Evolutionary conservation across 1,284 basidiomycete species (phyloP).

Genomic region (Phenoliferia sp.): DNA sequence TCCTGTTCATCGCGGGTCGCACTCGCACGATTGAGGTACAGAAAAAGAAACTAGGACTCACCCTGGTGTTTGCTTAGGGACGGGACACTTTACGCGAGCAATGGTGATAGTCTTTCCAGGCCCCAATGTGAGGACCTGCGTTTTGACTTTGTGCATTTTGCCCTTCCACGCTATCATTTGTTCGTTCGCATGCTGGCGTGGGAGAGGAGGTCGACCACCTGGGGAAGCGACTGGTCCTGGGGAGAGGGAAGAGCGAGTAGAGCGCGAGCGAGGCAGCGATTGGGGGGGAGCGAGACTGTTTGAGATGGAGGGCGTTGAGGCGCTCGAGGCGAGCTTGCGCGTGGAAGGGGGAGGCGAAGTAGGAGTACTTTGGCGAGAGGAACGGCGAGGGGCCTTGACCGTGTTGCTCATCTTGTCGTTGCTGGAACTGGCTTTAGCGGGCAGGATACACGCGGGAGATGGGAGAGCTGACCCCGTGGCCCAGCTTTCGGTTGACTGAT

Average conservation of each 20-base stretch:
- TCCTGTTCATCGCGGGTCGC: no score
- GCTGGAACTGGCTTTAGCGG: no score
- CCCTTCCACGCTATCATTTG: constrained; percentile 22
- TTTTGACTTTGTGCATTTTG: constrained; percentile 35
- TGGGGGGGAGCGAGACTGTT: constrained; percentile 13
- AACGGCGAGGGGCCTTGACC: no score
- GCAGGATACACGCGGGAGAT: no score
- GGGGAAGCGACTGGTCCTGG: constrained; percentile 19
- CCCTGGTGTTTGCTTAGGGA: constrained; percentile 45
- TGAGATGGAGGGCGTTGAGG: constrained; percentile 13
- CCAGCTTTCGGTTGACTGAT: no score
- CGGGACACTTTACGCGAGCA: constrained; percentile 77
- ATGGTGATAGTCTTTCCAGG: constrained; percentile 57
- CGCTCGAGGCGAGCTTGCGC: background rate
- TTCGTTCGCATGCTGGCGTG: constrained; percentile 23
- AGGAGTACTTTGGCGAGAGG: no score
- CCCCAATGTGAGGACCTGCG: constrained; percentile 33
- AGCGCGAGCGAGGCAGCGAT: constrained; percentile 5
- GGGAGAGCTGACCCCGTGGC: no score
- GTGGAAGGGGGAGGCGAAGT: constrained; percentile 16
- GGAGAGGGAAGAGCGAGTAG: background rate
- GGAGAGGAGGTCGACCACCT: background rate
- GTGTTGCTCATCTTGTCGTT: no score
- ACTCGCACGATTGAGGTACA: background rate
- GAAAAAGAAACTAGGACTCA: constrained; percentile 1